These are phyloP conservation scores for Trypanosoma platydactyli DNA, from an alignment of 208 protist species.

Conservation along the genomic window DNA sequence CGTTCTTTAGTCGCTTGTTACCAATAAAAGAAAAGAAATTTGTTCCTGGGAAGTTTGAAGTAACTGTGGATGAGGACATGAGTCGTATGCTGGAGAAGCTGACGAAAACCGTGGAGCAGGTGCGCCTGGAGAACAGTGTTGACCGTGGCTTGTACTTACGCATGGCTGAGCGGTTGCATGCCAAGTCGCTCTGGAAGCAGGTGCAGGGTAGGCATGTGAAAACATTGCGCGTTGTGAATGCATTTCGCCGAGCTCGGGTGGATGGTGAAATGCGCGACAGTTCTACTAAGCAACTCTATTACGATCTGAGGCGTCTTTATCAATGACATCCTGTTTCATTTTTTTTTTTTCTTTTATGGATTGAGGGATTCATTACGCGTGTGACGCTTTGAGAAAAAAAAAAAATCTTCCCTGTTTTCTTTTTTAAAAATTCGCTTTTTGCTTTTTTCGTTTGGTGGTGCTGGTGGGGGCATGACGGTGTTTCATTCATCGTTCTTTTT, in stretches of 20 bases:
- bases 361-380: too few species aligned
- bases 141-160: conserved; percentile 46
- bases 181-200: conserved; percentile 56
- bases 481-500: too few species aligned
- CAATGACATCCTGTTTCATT: neutral
- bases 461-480: too few species aligned
- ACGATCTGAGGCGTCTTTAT: conserved; percentile 1
- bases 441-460: too few species aligned
- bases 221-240: conserved; percentile 49
- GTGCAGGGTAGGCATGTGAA: conserved; percentile 56
- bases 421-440: too few species aligned
- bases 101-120: conserved; percentile 39
- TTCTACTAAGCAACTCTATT: conserved; percentile 8
- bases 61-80: conserved; percentile 43
- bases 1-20: conserved; percentile 44
- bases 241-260: conserved; percentile 52
- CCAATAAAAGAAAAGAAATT: conserved; percentile 39
- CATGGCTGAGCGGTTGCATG: conserved; percentile 44
- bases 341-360: neutral
- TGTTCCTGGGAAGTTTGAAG: conserved; percentile 28
- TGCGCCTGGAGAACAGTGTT: conserved; percentile 33
- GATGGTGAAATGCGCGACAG: conserved; percentile 32
- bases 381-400: neutral
- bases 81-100: conserved; percentile 41
- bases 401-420: too few species aligned